Percentiles rank a stretch among this genome's conserved stretches.
Conservation (phyloP, 129 eudicot genomes). For the Rutidosis leptorrhynchoides region DNA sequence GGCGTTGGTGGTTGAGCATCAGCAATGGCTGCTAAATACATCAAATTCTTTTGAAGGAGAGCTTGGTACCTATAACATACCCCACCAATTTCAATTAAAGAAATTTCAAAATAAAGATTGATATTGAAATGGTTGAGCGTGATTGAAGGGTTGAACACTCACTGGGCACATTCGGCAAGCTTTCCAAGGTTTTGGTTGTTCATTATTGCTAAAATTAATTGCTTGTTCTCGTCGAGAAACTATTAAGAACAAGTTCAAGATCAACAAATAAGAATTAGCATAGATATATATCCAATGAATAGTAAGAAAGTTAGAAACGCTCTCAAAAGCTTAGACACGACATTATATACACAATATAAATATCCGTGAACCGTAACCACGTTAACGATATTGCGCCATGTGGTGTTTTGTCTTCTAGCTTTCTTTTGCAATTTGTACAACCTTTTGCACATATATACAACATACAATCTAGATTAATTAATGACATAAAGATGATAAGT, state of each 20-base stretch:
- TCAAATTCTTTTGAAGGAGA: slow-evolving; percentile 77
- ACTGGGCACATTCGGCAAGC: slow-evolving; percentile 97
- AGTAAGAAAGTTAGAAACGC: background rate
- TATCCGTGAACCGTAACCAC: too few species aligned
- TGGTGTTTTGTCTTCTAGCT: too few species aligned
- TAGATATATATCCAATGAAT: background rate
- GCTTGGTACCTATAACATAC: slow-evolving; percentile 68
- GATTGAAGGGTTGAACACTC: slow-evolving; percentile 33
- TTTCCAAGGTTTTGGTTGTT: slow-evolving; percentile 91
- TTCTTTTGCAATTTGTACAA: too few species aligned
- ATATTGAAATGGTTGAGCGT: background rate
- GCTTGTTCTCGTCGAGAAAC: slow-evolving; percentile 95
- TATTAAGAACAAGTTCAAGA: slow-evolving; percentile 30
- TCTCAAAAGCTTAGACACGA: background rate
- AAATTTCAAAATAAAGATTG: background rate
- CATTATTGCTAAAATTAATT: slow-evolving; percentile 79
- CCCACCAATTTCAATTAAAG: background rate
- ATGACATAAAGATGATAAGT: too few species aligned
- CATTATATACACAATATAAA: too few species aligned
- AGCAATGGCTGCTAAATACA: slow-evolving; percentile 91
- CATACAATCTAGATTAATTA: too few species aligned
- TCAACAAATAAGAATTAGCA: slow-evolving; percentile 16
- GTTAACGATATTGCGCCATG: too few species aligned
- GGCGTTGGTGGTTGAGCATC: slow-evolving; percentile 86
- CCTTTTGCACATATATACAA: too few species aligned